These are phyloP conservation scores for Pythium guiyangense DNA, from an alignment of 352 stramenopile genomes.

Conservation along the genomic window DNA sequence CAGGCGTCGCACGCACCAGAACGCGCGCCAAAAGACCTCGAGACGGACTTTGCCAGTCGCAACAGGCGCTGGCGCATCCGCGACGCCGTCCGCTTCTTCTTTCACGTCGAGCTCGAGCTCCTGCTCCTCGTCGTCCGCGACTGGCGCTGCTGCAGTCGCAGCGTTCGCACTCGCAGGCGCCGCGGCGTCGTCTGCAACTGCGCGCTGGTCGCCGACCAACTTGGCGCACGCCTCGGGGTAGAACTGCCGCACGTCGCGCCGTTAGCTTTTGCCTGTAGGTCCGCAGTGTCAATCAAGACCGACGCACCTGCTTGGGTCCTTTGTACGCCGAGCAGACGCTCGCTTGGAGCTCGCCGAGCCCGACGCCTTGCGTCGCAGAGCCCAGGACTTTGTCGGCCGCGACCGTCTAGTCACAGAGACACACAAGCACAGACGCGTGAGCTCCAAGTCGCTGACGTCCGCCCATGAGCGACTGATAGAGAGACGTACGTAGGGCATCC, in stretches of 20 bases:
- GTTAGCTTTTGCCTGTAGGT: too few species aligned
- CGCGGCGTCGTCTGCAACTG: conserved; percentile 22
- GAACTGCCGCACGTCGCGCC: conserved; percentile 13
- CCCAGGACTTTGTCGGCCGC: conserved; percentile 58
- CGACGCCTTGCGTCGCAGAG: conserved; percentile 48
- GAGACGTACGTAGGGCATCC: conserved; percentile 73
- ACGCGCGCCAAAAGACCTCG: conserved; percentile 78
- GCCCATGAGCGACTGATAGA: background rate
- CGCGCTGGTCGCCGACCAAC: conserved; percentile 49
- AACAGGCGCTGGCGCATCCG: background rate
- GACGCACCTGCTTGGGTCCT: conserved; percentile 33
- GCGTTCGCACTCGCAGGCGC: too few species aligned
- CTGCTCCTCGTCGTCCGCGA: conserved; percentile 17
- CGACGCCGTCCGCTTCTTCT: conserved; percentile 15
- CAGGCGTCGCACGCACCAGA: conserved; percentile 40
- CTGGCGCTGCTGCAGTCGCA: conserved; percentile 4
- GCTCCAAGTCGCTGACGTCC: too few species aligned
- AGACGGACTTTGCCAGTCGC: conserved; percentile 45
- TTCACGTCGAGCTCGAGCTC: conserved; percentile 34
- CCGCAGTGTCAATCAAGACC: background rate
- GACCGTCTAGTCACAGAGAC: conserved; percentile 32
- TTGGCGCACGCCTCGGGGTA: conserved; percentile 55
- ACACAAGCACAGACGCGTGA: too few species aligned
- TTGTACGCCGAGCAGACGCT: conserved; percentile 66
- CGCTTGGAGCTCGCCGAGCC: conserved; percentile 48